Evolutionary conservation across 2,329 filamentous ascomycete species (phyloP).

Genomic region (Talaromyces funiculosus): DNA sequence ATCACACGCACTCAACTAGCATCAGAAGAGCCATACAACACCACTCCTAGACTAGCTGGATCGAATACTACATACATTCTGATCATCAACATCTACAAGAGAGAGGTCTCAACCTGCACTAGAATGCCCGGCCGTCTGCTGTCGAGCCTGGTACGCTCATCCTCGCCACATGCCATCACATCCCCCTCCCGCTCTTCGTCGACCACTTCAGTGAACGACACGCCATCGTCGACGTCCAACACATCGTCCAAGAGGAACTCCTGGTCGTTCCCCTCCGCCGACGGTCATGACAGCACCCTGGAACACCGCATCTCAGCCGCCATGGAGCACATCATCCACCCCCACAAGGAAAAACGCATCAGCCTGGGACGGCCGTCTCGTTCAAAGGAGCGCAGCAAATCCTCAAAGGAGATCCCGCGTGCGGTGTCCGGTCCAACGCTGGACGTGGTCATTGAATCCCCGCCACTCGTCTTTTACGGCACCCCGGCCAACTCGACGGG

Average conservation of each 20-base stretch:
- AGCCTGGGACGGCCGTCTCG: conserved; percentile 30
- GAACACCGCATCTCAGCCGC: conserved; percentile 39
- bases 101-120: not conserved
- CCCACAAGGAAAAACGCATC: conserved; percentile 39
- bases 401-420: conserved; percentile 23
- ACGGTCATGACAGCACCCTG: conserved; percentile 28
- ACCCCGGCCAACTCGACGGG: conserved; percentile 69
- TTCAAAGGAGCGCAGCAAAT: conserved; percentile 32
- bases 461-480: conserved; percentile 79
- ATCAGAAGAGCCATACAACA: not conserved
- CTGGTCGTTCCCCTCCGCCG: conserved; percentile 18
- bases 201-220: conserved; percentile 33
- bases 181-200: conserved; percentile 33
- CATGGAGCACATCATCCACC: conserved; percentile 42
- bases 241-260: conserved; percentile 23
- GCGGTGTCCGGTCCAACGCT: conserved; percentile 46
- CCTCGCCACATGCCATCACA: conserved; percentile 23
- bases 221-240: not conserved
- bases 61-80: not conserved
- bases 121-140: conserved; percentile 38
- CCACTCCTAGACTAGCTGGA: not conserved
- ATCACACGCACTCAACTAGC: not conserved
- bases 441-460: conserved; percentile 69
- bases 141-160: conserved; percentile 34
- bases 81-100: not conserved